Conservation (phyloP, 208 protist species). For the Leishmania lainsoni region DNA sequence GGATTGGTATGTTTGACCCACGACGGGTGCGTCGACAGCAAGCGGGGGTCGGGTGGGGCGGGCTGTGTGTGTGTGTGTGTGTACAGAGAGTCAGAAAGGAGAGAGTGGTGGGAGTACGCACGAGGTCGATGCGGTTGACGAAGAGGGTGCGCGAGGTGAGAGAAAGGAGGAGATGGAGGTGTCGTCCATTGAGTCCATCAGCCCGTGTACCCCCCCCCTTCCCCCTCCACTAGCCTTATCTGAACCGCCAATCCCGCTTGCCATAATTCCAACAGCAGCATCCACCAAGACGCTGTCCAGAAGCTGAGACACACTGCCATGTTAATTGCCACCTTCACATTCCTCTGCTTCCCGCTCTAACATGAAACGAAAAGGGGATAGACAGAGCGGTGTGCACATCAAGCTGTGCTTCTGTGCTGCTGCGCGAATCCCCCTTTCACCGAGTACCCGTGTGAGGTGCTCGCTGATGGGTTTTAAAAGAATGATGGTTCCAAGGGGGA, state of each 20-base stretch:
- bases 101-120: neutral
- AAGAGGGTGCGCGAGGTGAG: neutral
- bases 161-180: neutral
- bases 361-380: constrained; percentile 5
- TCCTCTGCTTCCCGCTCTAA: neutral
- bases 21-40: neutral
- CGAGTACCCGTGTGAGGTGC: neutral
- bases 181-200: neutral
- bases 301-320: neutral
- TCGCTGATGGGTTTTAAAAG: neutral
- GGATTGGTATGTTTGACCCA: neutral
- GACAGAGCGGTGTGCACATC: neutral
- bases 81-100: too few species aligned
- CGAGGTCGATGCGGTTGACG: neutral
- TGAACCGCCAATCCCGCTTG: neutral
- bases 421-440: neutral
- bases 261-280: neutral
- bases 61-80: neutral
- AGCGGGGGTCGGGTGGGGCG: neutral
- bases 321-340: neutral
- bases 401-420: neutral
- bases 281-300: neutral
- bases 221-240: neutral
- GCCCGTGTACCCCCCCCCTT: neutral
- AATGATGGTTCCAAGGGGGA: neutral